These are phyloP conservation scores for Kodamaea suecica DNA, from an alignment of 1,139 yeast genomes.

Conservation along the genomic window DNA sequence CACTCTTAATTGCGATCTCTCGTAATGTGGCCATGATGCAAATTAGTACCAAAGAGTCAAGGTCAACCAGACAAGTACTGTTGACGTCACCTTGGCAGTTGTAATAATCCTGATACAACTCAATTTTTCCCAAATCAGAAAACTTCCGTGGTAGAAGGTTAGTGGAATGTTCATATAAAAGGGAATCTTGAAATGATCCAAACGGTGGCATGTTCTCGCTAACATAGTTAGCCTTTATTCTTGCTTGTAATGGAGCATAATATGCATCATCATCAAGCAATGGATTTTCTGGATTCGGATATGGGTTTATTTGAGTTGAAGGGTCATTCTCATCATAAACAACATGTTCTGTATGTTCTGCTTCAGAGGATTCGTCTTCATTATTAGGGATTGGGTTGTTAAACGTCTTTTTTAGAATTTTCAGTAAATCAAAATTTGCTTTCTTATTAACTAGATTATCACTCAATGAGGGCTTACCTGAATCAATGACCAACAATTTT, in stretches of 20 bases:
- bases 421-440: constrained; percentile 27
- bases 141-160: constrained; percentile 18
- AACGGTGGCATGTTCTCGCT: constrained; percentile 42
- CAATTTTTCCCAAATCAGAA: constrained; percentile 34
- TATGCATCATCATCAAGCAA: constrained; percentile 14
- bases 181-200: constrained; percentile 33
- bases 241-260: constrained; percentile 8
- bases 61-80: constrained; percentile 34
- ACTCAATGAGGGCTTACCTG: constrained; percentile 34
- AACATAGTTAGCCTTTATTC: constrained; percentile 17
- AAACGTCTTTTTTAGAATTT: constrained; percentile 18
- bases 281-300: constrained; percentile 25
- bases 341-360: constrained; percentile 2
- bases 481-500: constrained; percentile 35
- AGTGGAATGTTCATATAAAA: constrained; percentile 15
- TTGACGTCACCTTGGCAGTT: constrained; percentile 8
- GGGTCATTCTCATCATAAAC: constrained; percentile 7
- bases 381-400: background rate
- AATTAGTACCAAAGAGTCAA: constrained; percentile 32
- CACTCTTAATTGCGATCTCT: constrained; percentile 30
- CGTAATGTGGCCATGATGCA: constrained; percentile 33
- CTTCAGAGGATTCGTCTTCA: constrained; percentile 3
- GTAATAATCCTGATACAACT: constrained; percentile 31
- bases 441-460: constrained; percentile 34
- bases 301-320: constrained; percentile 24